These are phyloP conservation scores for Herpetomonas samuelpessoai DNA, from an alignment of 208 protist genomes.

Conservation along the genomic window DNA sequence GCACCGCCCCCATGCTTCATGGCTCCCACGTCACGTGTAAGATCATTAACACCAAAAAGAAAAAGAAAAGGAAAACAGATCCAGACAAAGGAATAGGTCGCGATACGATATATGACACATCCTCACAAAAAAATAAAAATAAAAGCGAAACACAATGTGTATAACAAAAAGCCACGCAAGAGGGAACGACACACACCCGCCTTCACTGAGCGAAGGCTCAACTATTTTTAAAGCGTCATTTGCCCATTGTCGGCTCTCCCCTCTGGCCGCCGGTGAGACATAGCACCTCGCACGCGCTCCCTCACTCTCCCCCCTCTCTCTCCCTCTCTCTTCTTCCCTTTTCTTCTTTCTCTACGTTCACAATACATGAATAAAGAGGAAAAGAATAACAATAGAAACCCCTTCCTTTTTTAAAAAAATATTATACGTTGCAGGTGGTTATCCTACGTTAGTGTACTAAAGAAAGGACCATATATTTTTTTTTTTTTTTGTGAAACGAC, in stretches of 20 bases:
- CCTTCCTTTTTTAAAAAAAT: background rate
- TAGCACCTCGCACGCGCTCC: too few species aligned
- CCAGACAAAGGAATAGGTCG: too few species aligned
- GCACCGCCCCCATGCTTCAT: too few species aligned
- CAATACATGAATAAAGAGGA: too few species aligned
- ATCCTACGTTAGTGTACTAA: background rate
- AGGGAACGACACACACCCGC: background rate
- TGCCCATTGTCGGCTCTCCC: too few species aligned
- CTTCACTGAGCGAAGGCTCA: background rate
- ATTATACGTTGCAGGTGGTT: background rate
- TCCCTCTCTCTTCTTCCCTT: constrained; percentile 9
- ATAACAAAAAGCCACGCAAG: background rate
- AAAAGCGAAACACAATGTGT: background rate
- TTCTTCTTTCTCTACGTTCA: constrained; percentile 18
- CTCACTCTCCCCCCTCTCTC: too few species aligned
- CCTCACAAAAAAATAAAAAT: background rate
- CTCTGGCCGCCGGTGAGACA: too few species aligned
- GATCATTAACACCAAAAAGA: too few species aligned
- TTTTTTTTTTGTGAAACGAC: constrained; percentile 9
- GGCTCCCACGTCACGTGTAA: too few species aligned
- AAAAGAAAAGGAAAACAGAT: too few species aligned
- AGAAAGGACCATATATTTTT: constrained; percentile 2
- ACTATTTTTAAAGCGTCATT: too few species aligned
- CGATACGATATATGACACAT: too few species aligned
- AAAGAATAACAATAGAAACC: background rate